Conservation (phyloP, 305 asterid genomes). For the Coffea humblotiana region DNA sequence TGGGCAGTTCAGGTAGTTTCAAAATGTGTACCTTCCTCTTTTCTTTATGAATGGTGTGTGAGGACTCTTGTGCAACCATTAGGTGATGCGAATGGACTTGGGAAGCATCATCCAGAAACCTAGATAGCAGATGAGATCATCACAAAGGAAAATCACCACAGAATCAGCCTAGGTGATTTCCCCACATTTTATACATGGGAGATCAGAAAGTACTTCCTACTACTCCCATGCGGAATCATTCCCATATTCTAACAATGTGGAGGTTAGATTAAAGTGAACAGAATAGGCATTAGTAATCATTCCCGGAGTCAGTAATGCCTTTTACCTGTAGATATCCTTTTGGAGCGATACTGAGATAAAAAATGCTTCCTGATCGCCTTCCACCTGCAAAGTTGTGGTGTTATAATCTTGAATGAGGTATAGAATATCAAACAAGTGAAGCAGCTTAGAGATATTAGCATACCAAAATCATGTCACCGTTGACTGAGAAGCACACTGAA, state of each 20-base stretch:
- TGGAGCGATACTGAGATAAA: slow-evolving; percentile 60
- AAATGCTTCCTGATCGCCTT: slow-evolving; percentile 70
- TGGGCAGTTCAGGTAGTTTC: slow-evolving; percentile 9
- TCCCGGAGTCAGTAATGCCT: neutral
- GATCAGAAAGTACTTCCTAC: neutral
- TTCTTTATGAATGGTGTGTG: slow-evolving; percentile 54
- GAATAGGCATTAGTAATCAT: neutral
- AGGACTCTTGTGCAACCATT: slow-evolving; percentile 44
- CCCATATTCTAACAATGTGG: neutral
- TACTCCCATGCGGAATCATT: neutral
- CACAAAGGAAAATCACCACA: slow-evolving; percentile 13
- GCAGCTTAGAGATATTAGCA: slow-evolving; percentile 17
- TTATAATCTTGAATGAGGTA: neutral
- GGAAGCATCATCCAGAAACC: slow-evolving; percentile 59
- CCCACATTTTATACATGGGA: neutral
- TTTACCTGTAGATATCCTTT: slow-evolving; percentile 68
- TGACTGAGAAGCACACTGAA: slow-evolving; percentile 59
- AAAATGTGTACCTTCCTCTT: slow-evolving; percentile 65
- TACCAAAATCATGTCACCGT: slow-evolving; percentile 75
- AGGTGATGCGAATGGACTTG: slow-evolving; percentile 52
- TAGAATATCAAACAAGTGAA: slow-evolving; percentile 10
- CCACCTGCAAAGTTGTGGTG: slow-evolving; percentile 47
- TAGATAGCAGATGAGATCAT: slow-evolving; percentile 27
- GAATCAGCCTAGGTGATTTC: neutral
- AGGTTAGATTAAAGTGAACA: neutral